Evolutionary conservation across 257 asterid genomes (phyloP).

Genomic region (Primulina tabacum): DNA sequence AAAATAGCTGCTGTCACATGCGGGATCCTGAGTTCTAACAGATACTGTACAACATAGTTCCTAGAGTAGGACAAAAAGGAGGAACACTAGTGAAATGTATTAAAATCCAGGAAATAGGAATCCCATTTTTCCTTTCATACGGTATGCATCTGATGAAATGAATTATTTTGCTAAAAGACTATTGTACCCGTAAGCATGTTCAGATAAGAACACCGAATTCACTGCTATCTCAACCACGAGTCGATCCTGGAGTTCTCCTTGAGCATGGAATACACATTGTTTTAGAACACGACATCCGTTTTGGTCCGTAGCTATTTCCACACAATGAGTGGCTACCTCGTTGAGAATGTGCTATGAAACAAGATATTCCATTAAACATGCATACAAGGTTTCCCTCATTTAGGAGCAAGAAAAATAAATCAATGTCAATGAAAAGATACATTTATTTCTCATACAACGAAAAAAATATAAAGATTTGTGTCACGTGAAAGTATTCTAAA

Average conservation of each 20-base stretch:
- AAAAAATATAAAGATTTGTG: too few species aligned
- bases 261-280: conserved; percentile 39
- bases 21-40: conserved; percentile 27
- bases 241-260: conserved; percentile 34
- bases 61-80: conserved; percentile 26
- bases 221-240: conserved; percentile 44
- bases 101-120: neutral
- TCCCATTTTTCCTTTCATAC: neutral
- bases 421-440: too few species aligned
- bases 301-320: conserved; percentile 53
- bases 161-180: neutral
- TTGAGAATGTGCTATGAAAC: conserved; percentile 41
- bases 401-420: neutral
- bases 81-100: neutral
- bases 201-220: conserved; percentile 35
- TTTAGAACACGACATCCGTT: conserved; percentile 68
- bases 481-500: too few species aligned
- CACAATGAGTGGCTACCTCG: conserved; percentile 47
- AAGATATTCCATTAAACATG: neutral
- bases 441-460: too few species aligned
- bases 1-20: conserved; percentile 27
- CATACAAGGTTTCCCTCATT: neutral
- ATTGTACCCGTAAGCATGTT: conserved; percentile 50
- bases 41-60: conserved; percentile 65
- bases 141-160: neutral